phyloP scores from a whole-genome alignment of 495 filamentous ascomycete species.

The Aspergillus conjunctus region DNA sequence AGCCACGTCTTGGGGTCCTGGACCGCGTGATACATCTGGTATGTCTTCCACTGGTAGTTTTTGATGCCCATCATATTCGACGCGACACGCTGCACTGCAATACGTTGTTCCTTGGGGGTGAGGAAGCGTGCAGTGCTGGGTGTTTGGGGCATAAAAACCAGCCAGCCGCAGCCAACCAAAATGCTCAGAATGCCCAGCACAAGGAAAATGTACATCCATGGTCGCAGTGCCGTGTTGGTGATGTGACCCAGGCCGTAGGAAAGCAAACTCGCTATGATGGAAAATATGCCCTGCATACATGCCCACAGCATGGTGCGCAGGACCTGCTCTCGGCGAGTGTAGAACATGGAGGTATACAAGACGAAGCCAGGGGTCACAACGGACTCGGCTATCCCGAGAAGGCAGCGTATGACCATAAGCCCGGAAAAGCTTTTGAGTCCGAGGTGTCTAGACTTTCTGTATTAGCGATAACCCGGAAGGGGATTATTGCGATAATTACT shows the following conservation, averaged over 20 bases:
- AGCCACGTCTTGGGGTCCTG: slow-evolving; percentile 8
- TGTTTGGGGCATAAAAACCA: not conserved
- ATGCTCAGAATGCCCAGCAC: not conserved
- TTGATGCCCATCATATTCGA: slow-evolving; percentile 3
- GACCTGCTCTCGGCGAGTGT: not conserved
- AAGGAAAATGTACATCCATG: slow-evolving; percentile 7
- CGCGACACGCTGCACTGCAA: not conserved
- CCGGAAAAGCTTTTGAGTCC: not conserved
- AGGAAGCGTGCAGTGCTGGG: not conserved
- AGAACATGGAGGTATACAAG: not conserved
- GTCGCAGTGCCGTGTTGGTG: not conserved
- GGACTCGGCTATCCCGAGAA: not conserved
- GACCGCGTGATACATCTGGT: not conserved
- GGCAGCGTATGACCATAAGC: not conserved
- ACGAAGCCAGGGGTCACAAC: not conserved
- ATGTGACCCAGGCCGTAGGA: slow-evolving; percentile 4
- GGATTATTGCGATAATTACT: too few relatives aligned
- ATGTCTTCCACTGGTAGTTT: not conserved
- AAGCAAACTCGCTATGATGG: not conserved
- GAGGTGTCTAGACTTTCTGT: too few relatives aligned
- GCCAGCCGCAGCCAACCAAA: not conserved
- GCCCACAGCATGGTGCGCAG: not conserved
- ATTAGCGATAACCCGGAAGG: too few relatives aligned
- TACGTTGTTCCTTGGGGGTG: not conserved
- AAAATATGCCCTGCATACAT: not conserved